Base-by-base conservation (phyloP, 2,329 filamentous ascomycete species). In the Hirsutella minnesotensis region DNA sequence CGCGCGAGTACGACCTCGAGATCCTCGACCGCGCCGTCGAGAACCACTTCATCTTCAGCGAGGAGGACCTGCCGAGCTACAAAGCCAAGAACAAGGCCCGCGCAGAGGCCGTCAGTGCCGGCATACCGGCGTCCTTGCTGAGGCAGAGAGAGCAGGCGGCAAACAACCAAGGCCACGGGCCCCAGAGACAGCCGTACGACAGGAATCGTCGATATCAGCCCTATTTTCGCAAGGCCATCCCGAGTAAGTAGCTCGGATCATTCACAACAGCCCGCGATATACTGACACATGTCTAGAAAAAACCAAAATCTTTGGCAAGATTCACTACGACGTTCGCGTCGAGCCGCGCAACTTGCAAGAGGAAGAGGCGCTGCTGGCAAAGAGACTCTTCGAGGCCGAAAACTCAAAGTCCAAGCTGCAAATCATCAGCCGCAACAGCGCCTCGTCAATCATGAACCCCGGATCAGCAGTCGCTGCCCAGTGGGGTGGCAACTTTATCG, bases 11-110 rank as follows among this genome's bases (percentile, higher is more conserved):
- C 64, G 77, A 86, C 51, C 67, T 96, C 45, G 80, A 87, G 38
- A 72, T 87, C 38, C 80, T 64, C 43, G 69, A 72, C 40, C 56
- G 61, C 43, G 60, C 75, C n/a, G 78, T 90, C 29, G 78, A 77
- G 55, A 95, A 95, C 62, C 92, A 88, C 18, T 94, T 84, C 58
- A 70, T 96, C 44, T 98, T 98, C 58, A 88, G 84, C 34, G 92
- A 98, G 64, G 88, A 94, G 60, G 87, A 96, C 56, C 73, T 95
- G 19, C 85, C 88, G 1, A 55, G 60, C 15, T 65, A 60, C 54
- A 64, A 65, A 51, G 60, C 58, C 15, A 59, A 59, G 58, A 75
- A 74, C 55, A 74, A 70, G 53, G 64, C 65, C 39, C 68, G 72
- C 40, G 68, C 70, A n/a, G 72, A 77, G 42, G 72, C 73, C 9